Evolutionary conservation across 2,329 filamentous ascomycete genomes (phyloP).

Genomic region (Hyphodiscus sp.): DNA sequence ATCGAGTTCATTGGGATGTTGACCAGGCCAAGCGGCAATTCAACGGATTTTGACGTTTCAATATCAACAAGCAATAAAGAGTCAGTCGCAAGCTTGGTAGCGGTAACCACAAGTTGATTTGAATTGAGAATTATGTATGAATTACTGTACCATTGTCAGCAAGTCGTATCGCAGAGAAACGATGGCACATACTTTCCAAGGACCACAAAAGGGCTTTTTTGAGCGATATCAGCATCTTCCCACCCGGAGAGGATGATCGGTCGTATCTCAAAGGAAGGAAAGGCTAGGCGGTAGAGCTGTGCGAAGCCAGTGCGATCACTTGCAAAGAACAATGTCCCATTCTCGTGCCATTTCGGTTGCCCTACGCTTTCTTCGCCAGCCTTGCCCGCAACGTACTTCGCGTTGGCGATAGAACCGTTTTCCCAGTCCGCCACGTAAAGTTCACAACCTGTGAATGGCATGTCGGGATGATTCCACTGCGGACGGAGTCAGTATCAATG

Average conservation of each 20-base stretch:
- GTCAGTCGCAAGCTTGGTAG: slow-evolving; percentile 26
- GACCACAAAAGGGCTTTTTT: background rate
- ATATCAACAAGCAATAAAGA: slow-evolving; percentile 36
- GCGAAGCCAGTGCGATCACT: slow-evolving; percentile 42
- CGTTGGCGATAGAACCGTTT: slow-evolving; percentile 29
- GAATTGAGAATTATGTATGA: slow-evolving; percentile 35
- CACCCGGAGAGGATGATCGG: slow-evolving; percentile 34
- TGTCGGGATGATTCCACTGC: slow-evolving; percentile 47
- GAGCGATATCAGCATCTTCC: slow-evolving; percentile 36
- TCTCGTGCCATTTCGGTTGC: slow-evolving; percentile 45
- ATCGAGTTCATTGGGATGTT: slow-evolving; percentile 33
- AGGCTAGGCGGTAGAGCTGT: slow-evolving; percentile 38
- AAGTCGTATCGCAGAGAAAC: slow-evolving; percentile 18
- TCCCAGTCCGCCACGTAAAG: slow-evolving; percentile 40
- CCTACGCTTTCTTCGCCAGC: slow-evolving; percentile 36
- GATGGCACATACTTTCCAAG: slow-evolving; percentile 14
- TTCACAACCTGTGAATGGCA: slow-evolving; percentile 44
- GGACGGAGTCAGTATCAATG: no score
- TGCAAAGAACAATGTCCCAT: slow-evolving; percentile 42
- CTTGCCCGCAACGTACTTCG: slow-evolving; percentile 35
- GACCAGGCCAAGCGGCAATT: slow-evolving; percentile 30
- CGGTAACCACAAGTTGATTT: slow-evolving; percentile 32
- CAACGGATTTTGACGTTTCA: slow-evolving; percentile 24
- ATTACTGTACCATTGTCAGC: slow-evolving; percentile 31
- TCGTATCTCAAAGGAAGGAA: slow-evolving; percentile 22